A percentile compares a stretch with the other conserved stretches of the same genome.
Conservation (phyloP, 768 basidiomycete species). For the Psilocybe tampanensis region DNA sequence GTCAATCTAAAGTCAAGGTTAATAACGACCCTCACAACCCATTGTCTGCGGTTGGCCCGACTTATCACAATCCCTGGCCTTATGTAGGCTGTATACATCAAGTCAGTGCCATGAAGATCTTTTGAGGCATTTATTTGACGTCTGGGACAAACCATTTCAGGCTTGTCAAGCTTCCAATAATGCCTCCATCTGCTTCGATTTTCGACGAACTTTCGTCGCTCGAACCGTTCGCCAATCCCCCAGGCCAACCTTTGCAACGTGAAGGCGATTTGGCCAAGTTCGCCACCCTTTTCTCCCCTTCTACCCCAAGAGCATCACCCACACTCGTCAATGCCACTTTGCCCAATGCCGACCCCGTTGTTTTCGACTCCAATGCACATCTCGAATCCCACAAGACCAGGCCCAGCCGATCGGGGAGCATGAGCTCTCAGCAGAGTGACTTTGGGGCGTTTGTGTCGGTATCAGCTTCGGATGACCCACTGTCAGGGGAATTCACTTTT, state of each 20-base stretch:
- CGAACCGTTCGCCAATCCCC: not conserved
- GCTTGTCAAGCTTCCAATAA: no score
- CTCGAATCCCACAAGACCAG: constrained; percentile 11
- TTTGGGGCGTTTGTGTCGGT: constrained; percentile 68
- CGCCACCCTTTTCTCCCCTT: constrained; percentile 43
- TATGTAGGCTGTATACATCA: not conserved
- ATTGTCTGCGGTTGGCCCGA: not conserved
- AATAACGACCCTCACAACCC: not conserved
- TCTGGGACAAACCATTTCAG: not conserved
- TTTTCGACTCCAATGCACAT: constrained; percentile 6
- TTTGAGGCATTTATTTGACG: not conserved
- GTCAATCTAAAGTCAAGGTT: no score
- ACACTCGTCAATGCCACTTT: constrained; percentile 11
- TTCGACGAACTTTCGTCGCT: not conserved
- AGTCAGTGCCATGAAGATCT: not conserved
- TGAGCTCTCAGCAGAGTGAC: constrained; percentile 45
- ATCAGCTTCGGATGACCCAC: constrained; percentile 52
- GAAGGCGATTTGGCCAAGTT: constrained; percentile 30
- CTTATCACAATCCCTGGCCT: not conserved
- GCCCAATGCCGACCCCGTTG: not conserved
- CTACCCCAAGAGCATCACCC: constrained; percentile 40
- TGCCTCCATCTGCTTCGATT: not conserved
- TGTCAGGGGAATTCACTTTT: constrained; percentile 25
- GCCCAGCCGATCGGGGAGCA: constrained; percentile 12
- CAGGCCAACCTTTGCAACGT: not conserved